Percentiles rank a stretch among this genome's conserved stretches.
These are phyloP conservation scores for Suhomyces emberorum DNA, from an alignment of 805 yeast species.

Conservation along the genomic window DNA sequence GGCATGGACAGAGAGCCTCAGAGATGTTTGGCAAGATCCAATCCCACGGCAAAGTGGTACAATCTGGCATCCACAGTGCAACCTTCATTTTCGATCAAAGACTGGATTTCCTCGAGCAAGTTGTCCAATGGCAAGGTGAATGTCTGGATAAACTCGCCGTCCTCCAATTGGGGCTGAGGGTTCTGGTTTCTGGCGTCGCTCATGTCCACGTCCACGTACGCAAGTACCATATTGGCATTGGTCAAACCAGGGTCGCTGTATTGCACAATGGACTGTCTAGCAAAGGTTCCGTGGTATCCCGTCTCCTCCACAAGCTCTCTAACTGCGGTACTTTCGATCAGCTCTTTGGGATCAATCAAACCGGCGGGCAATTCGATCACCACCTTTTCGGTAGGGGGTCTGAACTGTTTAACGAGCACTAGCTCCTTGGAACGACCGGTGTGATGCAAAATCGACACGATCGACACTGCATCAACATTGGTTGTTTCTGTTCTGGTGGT, in stretches of 20 bases:
- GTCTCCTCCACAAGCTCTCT: conserved; percentile 92
- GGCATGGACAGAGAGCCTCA: too few relatives aligned
- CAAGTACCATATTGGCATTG: conserved; percentile 80
- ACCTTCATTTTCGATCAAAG: conserved; percentile 56
- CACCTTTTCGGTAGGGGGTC: conserved; percentile 89
- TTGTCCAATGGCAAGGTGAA: conserved; percentile 63
- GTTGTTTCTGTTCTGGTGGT: conserved; percentile 61
- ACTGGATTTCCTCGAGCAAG: conserved; percentile 52
- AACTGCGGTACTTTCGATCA: conserved; percentile 73
- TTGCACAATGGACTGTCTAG: conserved; percentile 29
- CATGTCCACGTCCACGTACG: conserved; percentile 75
- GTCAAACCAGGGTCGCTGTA: conserved; percentile 83
- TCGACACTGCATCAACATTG: conserved; percentile 86
- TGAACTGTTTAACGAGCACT: conserved; percentile 80
- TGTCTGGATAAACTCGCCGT: conserved; percentile 89
- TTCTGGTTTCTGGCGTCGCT: conserved; percentile 57
- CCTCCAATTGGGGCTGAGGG: conserved; percentile 79
- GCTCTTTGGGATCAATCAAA: conserved; percentile 78
- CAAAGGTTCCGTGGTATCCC: conserved; percentile 75
- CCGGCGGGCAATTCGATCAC: conserved; percentile 97
- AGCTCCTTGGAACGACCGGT: conserved; percentile 31
- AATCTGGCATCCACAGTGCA: conserved; percentile 83
- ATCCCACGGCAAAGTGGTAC: conserved; percentile 81
- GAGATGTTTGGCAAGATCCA: conserved; percentile 48
- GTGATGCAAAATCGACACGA: conserved; percentile 65